phyloP scores from a whole-genome alignment of 1,284 basidiomycete genomes.

The Athelia psychrophila region DNA sequence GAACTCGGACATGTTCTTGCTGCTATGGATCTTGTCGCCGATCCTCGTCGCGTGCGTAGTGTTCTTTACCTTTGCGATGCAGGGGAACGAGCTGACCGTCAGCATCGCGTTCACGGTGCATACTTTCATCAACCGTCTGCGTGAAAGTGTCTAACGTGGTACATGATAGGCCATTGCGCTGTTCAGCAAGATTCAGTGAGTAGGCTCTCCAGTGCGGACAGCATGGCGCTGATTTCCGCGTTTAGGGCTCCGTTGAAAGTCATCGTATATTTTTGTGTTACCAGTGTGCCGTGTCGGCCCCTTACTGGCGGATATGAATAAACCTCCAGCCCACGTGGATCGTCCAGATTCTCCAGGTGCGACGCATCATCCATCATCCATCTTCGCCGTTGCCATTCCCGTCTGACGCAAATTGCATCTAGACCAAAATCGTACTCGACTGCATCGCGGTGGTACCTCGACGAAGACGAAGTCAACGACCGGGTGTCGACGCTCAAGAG shows the following conservation, averaged over 20 bases:
- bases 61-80: constrained; percentile 60
- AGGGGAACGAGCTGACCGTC: constrained; percentile 65
- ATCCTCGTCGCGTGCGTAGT: constrained; percentile 69
- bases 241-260: no score
- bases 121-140: constrained; percentile 8
- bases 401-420: no score
- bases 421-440: constrained; percentile 75
- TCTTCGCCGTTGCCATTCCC: no score
- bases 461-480: constrained; percentile 66
- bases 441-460: constrained; percentile 81
- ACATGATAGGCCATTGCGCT: constrained; percentile 58
- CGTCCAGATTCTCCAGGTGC: no score
- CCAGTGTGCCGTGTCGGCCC: no score
- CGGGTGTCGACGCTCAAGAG: constrained; percentile 45
- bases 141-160: constrained; percentile 5
- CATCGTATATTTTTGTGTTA: no score
- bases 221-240: no score
- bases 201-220: background rate
- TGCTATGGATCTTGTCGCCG: constrained; percentile 65
- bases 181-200: constrained; percentile 67
- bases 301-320: no score
- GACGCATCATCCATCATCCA: no score
- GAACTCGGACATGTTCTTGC: constrained; percentile 61
- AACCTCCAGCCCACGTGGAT: no score
- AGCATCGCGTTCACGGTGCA: constrained; percentile 69